Percentiles rank a stretch among this genome's conserved stretches.
These are phyloP conservation scores for Suillus cothurnatus DNA, from an alignment of 768 basidiomycete genomes.

Conservation along the genomic window DNA sequence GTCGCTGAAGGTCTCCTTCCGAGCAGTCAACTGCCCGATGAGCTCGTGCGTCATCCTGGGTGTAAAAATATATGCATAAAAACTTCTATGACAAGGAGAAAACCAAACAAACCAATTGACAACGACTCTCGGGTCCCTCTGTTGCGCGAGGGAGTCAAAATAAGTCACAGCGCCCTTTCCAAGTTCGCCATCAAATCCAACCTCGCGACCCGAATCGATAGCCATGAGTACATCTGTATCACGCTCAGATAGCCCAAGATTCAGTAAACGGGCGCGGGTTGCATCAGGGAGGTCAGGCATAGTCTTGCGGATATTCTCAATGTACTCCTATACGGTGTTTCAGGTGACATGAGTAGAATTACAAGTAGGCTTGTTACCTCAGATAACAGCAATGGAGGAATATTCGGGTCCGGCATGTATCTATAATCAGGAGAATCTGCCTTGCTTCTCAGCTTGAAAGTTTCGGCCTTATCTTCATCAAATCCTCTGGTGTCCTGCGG, in stretches of 20 bases:
- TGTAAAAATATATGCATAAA: not conserved
- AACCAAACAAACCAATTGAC: conserved; percentile 74
- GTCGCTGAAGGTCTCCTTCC: conserved; percentile 54
- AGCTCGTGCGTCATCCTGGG: conserved; percentile 88
- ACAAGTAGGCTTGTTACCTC: conserved; percentile 39
- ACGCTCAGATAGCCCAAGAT: conserved; percentile 54
- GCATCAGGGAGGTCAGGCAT: conserved; percentile 81
- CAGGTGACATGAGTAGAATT: conserved; percentile 3
- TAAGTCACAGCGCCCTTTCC: conserved; percentile 65
- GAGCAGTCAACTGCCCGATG: conserved; percentile 71
- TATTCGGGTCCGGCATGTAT: conserved; percentile 97
- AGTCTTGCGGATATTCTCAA: conserved; percentile 48
- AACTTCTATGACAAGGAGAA: not conserved
- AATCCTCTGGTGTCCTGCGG: conserved; percentile 91
- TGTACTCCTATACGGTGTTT: conserved; percentile 52
- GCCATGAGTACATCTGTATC: conserved; percentile 78
- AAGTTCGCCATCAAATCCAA: conserved; percentile 60
- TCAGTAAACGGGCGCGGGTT: conserved; percentile 58
- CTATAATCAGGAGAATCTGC: conserved; percentile 95
- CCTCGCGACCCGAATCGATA: conserved; percentile 66
- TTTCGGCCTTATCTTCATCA: conserved; percentile 78
- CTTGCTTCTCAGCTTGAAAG: conserved; percentile 82
- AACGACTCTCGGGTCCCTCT: conserved; percentile 66
- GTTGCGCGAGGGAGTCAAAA: conserved; percentile 68
- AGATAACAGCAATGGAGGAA: conserved; percentile 70